phyloP scores from a whole-genome alignment of 805 yeast species.

The Yarrowia sp. region DNA sequence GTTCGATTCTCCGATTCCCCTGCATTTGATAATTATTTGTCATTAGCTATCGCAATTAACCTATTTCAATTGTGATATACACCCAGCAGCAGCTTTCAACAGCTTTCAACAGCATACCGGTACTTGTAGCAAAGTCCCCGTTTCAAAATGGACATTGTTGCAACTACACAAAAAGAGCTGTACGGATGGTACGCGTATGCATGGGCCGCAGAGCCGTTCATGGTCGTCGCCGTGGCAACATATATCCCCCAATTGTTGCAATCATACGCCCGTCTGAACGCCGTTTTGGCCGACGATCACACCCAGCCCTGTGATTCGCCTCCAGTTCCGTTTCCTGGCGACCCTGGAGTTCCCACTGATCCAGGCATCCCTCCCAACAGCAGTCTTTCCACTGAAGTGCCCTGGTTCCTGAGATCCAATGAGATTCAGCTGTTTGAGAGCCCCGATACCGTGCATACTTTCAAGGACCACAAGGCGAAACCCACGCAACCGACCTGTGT shows the following conservation, averaged over 20 bases:
- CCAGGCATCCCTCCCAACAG: conserved; percentile 7
- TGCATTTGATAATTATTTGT: too few relatives aligned
- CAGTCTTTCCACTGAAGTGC: conserved; percentile 38
- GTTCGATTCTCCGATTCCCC: too few relatives aligned
- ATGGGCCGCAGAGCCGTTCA: conserved; percentile 82
- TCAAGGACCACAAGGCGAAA: conserved; percentile 42
- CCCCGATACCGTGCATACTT: conserved; percentile 11
- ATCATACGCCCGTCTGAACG: conserved; percentile 74
- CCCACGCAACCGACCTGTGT: conserved; percentile 54
- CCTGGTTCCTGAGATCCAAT: conserved; percentile 20
- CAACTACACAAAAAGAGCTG: conserved; percentile 50
- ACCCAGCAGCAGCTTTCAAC: too few relatives aligned
- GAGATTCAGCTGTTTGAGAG: conserved; percentile 2
- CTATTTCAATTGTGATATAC: too few relatives aligned
- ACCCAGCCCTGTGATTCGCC: conserved; percentile 58
- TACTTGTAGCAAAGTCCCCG: too few relatives aligned
- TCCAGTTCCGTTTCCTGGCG: conserved; percentile 50
- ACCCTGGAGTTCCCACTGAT: conserved; percentile 41
- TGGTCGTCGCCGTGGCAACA: conserved; percentile 79
- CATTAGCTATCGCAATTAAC: too few relatives aligned
- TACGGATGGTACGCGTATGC: conserved; percentile 73
- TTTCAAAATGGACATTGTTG: conserved; percentile 3
- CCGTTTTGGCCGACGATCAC: conserved; percentile 67
- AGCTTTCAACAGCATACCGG: too few relatives aligned
- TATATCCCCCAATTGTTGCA: conserved; percentile 76